Evolutionary conservation across 1,284 basidiomycete genomes (phyloP).

Genomic region (Ceratobasidium sp.): DNA sequence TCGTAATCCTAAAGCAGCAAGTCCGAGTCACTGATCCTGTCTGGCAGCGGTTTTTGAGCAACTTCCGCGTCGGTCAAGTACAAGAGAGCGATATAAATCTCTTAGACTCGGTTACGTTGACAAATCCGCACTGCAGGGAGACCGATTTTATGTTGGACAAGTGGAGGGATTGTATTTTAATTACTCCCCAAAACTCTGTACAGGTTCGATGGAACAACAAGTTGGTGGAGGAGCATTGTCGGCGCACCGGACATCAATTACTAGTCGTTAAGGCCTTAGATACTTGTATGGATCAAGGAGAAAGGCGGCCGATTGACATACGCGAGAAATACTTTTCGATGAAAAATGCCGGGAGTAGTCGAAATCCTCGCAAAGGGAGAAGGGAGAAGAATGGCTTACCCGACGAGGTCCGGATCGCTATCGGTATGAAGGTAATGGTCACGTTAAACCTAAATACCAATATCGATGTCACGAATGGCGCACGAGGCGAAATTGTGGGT

Average conservation of each 20-base stretch:
- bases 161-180: slow-evolving; percentile 55
- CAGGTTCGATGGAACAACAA: slow-evolving; percentile 56
- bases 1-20: slow-evolving; percentile 60
- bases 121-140: neutral
- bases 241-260: slow-evolving; percentile 38
- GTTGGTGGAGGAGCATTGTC: slow-evolving; percentile 51
- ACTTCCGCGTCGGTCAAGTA: slow-evolving; percentile 55
- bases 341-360: too few relatives aligned
- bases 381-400: too few relatives aligned
- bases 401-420: too few relatives aligned
- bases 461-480: too few relatives aligned
- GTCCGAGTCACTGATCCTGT: slow-evolving; percentile 55
- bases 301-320: neutral
- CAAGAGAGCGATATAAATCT: slow-evolving; percentile 54
- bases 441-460: too few relatives aligned
- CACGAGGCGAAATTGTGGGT: too few relatives aligned
- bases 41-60: slow-evolving; percentile 58
- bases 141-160: slow-evolving; percentile 50
- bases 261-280: slow-evolving; percentile 48
- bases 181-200: slow-evolving; percentile 58
- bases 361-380: too few relatives aligned
- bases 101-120: slow-evolving; percentile 54
- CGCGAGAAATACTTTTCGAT: too few relatives aligned
- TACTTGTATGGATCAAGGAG: slow-evolving; percentile 46
- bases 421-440: too few relatives aligned